Evolutionary conservation across 2,329 filamentous ascomycete genomes (phyloP), one percentile per base, ranked within the genome.

Genomic region (Pseudogymnoascus sp.): DNA sequence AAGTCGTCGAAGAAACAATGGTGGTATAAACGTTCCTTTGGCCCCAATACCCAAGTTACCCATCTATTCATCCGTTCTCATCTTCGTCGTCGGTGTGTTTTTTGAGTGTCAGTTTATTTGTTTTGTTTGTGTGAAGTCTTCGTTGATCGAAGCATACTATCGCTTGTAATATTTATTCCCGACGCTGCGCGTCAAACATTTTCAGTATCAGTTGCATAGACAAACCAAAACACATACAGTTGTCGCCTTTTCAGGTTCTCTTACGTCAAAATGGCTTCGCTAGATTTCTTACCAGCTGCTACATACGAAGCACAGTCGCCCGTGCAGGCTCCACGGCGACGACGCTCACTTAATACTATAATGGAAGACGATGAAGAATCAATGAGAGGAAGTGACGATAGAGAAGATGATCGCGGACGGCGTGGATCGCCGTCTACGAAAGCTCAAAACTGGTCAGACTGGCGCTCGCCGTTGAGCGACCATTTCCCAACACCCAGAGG

Each of bases 401-500:
- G 71, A 71, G 66, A 68, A 40, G 67, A 60, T 37, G 67, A 64
- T 14, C 67, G 72, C 67, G 62, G 74, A 72, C 64, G 75, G 75
- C 66, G 69, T 62, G 72, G 72, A 68, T 72, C 78, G 70, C 74
- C 69, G 62, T 67, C 75, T 56, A 73, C 72, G 65, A 74, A 72
- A 67, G 74, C 69, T 65, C 21, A 26, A 60, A 38, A 24, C 35
- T 53, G 67, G 62, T 68, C 67, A 62, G 65, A 68, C 63, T 71
- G 68, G 64, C 77, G 77, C 31, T 80, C 81, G 13, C 75, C 76
- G 24, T 75, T 78, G 68, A 76, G 76, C 69, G 80, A 82, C 63
- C 79, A 90, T 72, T 91, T 91, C 72, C 88, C 87, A 44, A 89
- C 87, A 7, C 87, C 88, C n/a, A 81, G 85, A 70, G 87, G 86